Evolutionary conservation across 2,329 filamentous ascomycete genomes (phyloP), one percentile per base, ranked within the genome.

Genomic region (Sordariomycetes sp.): DNA sequence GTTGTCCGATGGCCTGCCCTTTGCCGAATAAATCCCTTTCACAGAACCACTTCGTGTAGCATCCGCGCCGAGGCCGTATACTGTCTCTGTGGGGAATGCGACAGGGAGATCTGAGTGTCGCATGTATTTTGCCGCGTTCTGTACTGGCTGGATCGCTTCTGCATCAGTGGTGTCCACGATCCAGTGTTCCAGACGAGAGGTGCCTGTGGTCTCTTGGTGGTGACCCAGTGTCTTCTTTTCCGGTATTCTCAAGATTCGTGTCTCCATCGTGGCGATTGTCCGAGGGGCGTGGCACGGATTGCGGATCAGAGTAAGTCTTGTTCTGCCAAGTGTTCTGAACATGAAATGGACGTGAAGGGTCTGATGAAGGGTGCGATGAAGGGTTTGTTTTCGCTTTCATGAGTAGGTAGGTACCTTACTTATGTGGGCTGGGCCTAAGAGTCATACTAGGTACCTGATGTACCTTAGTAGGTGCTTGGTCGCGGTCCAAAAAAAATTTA

Each of bases 61-160:
- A 61, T 96, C 92, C 11, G 92, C 92, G n/a, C 87, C 92, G 7
- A 98, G 71, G 0, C 92, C 92, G 54, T 98, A 98, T 1, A 98
- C 92, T 1, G 92, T 98, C 61, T 98, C 92, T 0, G 92, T 98
- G 1, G 92, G 92, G 53, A 98, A 98, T 2, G 86, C 92, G 31
- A 98, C 86, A 5, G 92, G 92, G 4, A 72, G 71, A 51, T 85
- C 71, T 33, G 71, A 78, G 14, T 67, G 66, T 33, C 66, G 72
- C 23, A 94, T 64, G 42, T 79, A 69, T 10, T 68, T 53, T 3
- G 84, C 86, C 2, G 86, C 86, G 36, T 76, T 63, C 38, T 64
- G 59, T 24, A 94, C 66, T 18, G 58, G 53, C 2, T 45, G 47
- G 25, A 66, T 39, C 6, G 54, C 52, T 6, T 49, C 47, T 16